phyloP scores from a whole-genome alignment of 257 asterid genomes.

The Nicotiana tabacum region DNA sequence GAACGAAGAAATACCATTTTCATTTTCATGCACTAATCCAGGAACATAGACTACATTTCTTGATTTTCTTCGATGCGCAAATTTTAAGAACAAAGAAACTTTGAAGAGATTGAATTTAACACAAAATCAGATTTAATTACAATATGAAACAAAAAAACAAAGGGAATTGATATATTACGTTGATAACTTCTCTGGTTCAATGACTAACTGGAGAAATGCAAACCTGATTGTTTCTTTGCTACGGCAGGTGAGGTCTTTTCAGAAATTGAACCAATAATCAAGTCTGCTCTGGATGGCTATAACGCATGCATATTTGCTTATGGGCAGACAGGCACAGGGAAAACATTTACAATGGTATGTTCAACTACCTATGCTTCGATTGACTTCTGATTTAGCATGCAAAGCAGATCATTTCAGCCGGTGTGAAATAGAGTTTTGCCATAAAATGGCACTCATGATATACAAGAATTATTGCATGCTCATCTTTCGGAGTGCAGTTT shows the following conservation, averaged over 20 bases:
- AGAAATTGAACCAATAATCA: conserved; percentile 19
- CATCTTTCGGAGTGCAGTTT: background rate
- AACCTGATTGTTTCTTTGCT: background rate
- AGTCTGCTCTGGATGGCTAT: conserved; percentile 17
- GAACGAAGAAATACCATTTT: background rate
- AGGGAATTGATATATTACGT: background rate
- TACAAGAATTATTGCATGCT: background rate
- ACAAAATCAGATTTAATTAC: background rate
- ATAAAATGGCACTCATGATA: no score
- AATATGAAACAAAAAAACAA: no score
- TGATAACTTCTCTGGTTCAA: background rate
- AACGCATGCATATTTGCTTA: conserved; percentile 16
- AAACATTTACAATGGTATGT: conserved; percentile 19
- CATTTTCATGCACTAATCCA: background rate
- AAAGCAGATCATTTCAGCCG: background rate
- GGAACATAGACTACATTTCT: background rate
- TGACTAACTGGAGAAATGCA: background rate
- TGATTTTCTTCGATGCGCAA: background rate
- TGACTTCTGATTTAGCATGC: background rate
- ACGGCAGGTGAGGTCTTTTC: conserved; percentile 14
- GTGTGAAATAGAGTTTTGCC: background rate
- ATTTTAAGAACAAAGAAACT: no score
- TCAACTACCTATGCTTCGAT: background rate
- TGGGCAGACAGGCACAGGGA: conserved; percentile 17
- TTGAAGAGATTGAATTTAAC: background rate